Percentiles rank a stretch among this genome's conserved stretches.
Evolutionary conservation across 1,139 yeast genomes (phyloP).

Genomic region (Debaryomycetaceae sp.): DNA sequence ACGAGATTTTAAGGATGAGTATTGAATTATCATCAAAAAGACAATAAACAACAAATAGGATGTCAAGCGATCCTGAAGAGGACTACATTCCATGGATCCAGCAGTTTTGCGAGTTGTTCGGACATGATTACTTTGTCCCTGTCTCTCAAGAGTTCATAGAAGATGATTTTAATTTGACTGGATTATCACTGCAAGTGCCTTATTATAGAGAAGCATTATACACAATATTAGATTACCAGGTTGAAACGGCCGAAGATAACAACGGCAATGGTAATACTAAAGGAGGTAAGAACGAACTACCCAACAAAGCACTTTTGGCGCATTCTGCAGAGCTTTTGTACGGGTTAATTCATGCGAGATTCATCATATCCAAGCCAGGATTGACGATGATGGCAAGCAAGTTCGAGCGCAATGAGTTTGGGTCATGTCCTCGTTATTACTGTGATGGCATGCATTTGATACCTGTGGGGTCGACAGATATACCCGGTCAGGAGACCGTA

Average conservation of each 20-base stretch:
- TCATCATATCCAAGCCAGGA: slow-evolving; percentile 85
- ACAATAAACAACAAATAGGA: slow-evolving; percentile 8
- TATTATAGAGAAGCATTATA: slow-evolving; percentile 90
- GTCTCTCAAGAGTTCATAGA: slow-evolving; percentile 92
- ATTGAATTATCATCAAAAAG: not conserved
- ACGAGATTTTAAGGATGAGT: not conserved
- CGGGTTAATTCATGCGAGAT: slow-evolving; percentile 93
- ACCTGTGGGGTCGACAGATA: slow-evolving; percentile 90
- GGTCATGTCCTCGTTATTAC: slow-evolving; percentile 84
- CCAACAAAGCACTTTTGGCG: slow-evolving; percentile 73
- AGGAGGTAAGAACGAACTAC: slow-evolving; percentile 39
- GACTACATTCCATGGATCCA: slow-evolving; percentile 86
- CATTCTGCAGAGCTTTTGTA: slow-evolving; percentile 89
- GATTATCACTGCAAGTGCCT: slow-evolving; percentile 81
- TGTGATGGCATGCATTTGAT: slow-evolving; percentile 92
- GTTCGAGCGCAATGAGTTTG: slow-evolving; percentile 85
- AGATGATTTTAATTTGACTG: slow-evolving; percentile 94
- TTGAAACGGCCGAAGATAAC: slow-evolving; percentile 66
- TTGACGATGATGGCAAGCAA: slow-evolving; percentile 94
- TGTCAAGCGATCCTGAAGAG: slow-evolving; percentile 51
- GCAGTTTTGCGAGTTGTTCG: slow-evolving; percentile 81
- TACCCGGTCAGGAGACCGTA: slow-evolving; percentile 89
- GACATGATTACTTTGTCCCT: slow-evolving; percentile 91
- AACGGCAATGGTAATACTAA: slow-evolving; percentile 15
- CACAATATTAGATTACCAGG: slow-evolving; percentile 73